These are phyloP conservation scores for Adansonia rubrostipa DNA, from an alignment of 441 rosid genomes.

Conservation along the genomic window DNA sequence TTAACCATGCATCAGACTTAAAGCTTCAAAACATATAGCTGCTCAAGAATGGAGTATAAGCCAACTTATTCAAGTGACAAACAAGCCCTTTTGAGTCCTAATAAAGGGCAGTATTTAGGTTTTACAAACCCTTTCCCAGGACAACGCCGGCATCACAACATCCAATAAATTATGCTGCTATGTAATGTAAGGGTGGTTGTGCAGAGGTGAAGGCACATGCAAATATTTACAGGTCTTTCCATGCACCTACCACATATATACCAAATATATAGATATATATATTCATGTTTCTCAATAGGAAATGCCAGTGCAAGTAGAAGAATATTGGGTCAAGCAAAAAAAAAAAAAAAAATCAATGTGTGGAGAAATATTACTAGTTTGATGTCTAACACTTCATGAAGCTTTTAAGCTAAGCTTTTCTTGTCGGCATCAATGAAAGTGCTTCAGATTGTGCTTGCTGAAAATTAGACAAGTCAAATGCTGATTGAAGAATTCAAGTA, in stretches of 20 bases:
- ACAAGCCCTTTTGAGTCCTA: slow-evolving; percentile 20
- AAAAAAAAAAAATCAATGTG: slow-evolving; percentile 15
- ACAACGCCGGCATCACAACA: slow-evolving; percentile 27
- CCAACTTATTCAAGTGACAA: slow-evolving; percentile 20
- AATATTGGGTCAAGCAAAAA: slow-evolving; percentile 19
- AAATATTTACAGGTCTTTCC: slow-evolving; percentile 42
- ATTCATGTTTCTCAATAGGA: slow-evolving; percentile 17
- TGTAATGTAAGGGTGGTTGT: slow-evolving; percentile 13
- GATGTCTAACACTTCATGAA: slow-evolving; percentile 23
- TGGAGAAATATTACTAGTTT: slow-evolving; percentile 5
- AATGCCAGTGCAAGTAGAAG: slow-evolving; percentile 22
- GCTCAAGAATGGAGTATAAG: slow-evolving; percentile 27
- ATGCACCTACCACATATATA: slow-evolving; percentile 5
- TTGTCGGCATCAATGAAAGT: slow-evolving; percentile 24
- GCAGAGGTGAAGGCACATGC: slow-evolving; percentile 32
- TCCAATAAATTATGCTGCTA: slow-evolving; percentile 25
- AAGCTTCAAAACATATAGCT: not conserved
- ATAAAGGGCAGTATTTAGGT: slow-evolving; percentile 16
- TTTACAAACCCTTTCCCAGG: slow-evolving; percentile 20
- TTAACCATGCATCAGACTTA: not conserved
- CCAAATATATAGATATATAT: not conserved
- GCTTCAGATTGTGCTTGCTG: slow-evolving; percentile 26
- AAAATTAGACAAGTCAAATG: slow-evolving; percentile 13
- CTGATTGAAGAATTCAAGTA: slow-evolving; percentile 7
- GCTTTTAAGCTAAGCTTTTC: slow-evolving; percentile 15